Evolutionary conservation across 345 rosid species (phyloP).

Genomic region (Gynandropsis gynandra): DNA sequence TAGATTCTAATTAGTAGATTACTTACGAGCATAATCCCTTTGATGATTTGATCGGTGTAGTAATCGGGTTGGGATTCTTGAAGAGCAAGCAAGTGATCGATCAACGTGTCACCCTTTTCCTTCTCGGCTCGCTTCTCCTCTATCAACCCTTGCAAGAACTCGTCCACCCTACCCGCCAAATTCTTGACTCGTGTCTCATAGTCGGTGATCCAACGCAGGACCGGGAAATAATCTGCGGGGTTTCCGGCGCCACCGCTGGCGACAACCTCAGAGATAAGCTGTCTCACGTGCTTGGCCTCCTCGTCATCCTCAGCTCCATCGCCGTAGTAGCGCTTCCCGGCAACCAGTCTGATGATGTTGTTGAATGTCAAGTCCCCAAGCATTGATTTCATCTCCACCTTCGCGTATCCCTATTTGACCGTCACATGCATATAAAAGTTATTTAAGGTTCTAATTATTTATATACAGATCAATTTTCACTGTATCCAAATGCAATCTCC

Average conservation of each 20-base stretch:
- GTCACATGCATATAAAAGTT: too few relatives aligned
- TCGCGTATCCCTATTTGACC: conserved; percentile 16
- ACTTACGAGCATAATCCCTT: conserved; percentile 35
- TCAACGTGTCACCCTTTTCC: conserved; percentile 31
- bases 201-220: conserved; percentile 34
- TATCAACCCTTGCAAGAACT: conserved; percentile 34
- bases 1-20: background rate
- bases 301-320: conserved; percentile 25
- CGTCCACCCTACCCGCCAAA: conserved; percentile 26
- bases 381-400: conserved; percentile 34
- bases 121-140: conserved; percentile 32
- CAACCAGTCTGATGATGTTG: conserved; percentile 33
- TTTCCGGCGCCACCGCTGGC: conserved; percentile 25
- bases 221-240: conserved; percentile 34
- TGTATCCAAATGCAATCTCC: too few relatives aligned
- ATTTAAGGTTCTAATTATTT: too few relatives aligned
- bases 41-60: conserved; percentile 39
- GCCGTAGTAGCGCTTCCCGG: conserved; percentile 40
- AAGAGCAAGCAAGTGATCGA: conserved; percentile 40
- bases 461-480: too few relatives aligned
- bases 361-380: conserved; percentile 32
- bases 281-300: conserved; percentile 32
- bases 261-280: conserved; percentile 28
- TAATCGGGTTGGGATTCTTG: conserved; percentile 41
- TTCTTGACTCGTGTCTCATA: conserved; percentile 24